Evolutionary conservation across 2,329 filamentous ascomycete species (phyloP), one percentile per base, ranked within the genome.

Genomic region (Hypomyces perniciosus): DNA sequence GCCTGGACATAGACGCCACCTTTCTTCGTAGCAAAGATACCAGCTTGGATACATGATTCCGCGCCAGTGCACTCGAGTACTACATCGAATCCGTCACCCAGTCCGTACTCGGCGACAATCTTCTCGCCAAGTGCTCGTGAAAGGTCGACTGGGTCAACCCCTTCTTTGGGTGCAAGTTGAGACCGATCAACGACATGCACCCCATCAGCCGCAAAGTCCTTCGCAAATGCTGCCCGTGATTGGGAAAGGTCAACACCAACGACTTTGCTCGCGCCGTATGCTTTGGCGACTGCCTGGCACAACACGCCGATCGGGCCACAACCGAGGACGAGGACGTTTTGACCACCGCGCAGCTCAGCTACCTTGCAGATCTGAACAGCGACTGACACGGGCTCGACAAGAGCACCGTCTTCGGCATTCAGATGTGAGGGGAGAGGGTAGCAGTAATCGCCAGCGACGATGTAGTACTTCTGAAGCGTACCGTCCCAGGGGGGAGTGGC

Each of bases 1-100:
- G 70, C 76, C 54, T 80, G 76, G 1, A 79, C 72, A 60, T 67
- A 77, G 0, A 68, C 77, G 0, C 74, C 77, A 0, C 76, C 76
- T 51, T 69, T 71, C 55, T 67, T 72, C 1, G 66, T 57, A 1
- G 69, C 64, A 47, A 72, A 69, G 5, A 79, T 64, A 0, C 74
- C 75, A 3, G 68, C 65, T 48, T 76, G 71, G 37, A 80, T 75
- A 53, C 74, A 78, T 1, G 65, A 54, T 56, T 76, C 61, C 3
- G 60, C 70, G 2, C 75, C 76, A 1, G 73, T 74, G 12, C 69
- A 71, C 46, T 78, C 77, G 3, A 80, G 56, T 1, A 79, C 74
- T 3, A 75, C 66, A 56, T 80, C 76, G 1, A 71, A 69, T 0
- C 76, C 76, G 26, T 75, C 68, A 1, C 65, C 68, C 1, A 78